Evolutionary conservation across 1,284 basidiomycete genomes (phyloP).

Genomic region (Rugiboletus extremiorientalis): DNA sequence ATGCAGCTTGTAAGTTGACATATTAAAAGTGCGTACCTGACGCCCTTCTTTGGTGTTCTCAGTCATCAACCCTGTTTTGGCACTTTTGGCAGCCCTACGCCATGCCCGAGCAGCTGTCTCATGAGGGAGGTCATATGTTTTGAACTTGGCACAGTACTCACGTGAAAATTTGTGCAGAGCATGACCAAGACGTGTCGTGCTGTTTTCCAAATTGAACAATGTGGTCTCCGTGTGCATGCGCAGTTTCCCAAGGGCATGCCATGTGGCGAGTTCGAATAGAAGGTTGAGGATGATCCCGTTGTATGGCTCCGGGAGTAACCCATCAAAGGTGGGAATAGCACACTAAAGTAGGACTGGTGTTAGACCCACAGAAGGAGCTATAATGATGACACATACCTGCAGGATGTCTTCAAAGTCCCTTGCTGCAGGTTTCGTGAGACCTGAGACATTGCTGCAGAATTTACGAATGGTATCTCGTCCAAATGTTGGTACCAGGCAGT

Average conservation of each 20-base stretch:
- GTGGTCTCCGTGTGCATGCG: not conserved
- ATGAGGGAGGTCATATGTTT: not conserved
- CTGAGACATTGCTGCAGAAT: no score
- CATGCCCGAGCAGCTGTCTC: not conserved
- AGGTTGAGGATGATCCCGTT: no score
- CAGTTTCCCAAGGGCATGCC: not conserved
- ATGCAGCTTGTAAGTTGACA: not conserved
- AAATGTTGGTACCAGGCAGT: no score
- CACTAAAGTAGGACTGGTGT: no score
- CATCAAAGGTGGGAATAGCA: no score
- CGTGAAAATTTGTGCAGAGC: not conserved
- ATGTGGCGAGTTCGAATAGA: no score
- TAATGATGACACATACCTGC: no score
- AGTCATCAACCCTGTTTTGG: not conserved
- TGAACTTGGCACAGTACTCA: not conserved
- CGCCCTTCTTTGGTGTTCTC: not conserved
- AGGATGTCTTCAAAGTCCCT: no score
- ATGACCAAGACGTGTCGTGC: not conserved
- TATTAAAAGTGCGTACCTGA: not conserved
- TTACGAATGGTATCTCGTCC: no score
- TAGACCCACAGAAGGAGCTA: no score
- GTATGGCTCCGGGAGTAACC: no score
- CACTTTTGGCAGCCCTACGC: not conserved
- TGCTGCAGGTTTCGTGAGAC: no score
- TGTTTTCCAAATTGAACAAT: not conserved